Evolutionary conservation across 495 filamentous ascomycete species (phyloP), one percentile per base, ranked within the genome.

Genomic region (Tuber magnatum): DNA sequence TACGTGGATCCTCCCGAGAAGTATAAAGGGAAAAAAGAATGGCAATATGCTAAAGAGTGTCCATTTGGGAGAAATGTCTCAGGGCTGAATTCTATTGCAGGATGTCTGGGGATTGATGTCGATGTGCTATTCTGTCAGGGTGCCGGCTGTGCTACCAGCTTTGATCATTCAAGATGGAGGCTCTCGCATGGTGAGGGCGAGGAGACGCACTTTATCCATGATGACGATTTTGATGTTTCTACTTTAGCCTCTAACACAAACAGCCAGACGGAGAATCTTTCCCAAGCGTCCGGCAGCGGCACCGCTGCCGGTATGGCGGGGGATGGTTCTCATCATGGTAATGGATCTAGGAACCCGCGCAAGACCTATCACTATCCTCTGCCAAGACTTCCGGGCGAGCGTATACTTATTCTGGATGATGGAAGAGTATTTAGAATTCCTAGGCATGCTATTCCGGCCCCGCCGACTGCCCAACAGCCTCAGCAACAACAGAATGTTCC

Each of bases 71-170:
- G 76, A 24, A 78, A 74, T 28, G 71, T 81, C 18, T 76, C 76
- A 43, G 72, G 68, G 56, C 74, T 81, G 14, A 79, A 76, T 39
- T 79, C 79, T 2, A 77, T 81, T 24, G 78, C 80, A 28, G 80
- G 80, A 28, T 79, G 76, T 68, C 76, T 81, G 41, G 80, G 80
- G 16, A 70, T 81, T 18, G 80, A 81, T 14, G 71, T 81, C 18
- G 80, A 81, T 70, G 76, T 81, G 44, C 73, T 78, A 41, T 81
- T 81, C 48, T 81, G 80, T 41, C 80, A 81, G 72, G 80, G 80
- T 18, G 76, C 80, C 4, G 75, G 72, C 14, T 81, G 80, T 39
- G 80, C 80, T 68, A 79, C 77, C 10, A 79, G 77, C 41, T 79
- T 73, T 39, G 77, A 79, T 39, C 74, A 79, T 46, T 70, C 72